Percentiles rank a stretch among this genome's conserved stretches.
Evolutionary conservation across 495 filamentous ascomycete genomes (phyloP).

Genomic region (Aspergillus nidulans): DNA sequence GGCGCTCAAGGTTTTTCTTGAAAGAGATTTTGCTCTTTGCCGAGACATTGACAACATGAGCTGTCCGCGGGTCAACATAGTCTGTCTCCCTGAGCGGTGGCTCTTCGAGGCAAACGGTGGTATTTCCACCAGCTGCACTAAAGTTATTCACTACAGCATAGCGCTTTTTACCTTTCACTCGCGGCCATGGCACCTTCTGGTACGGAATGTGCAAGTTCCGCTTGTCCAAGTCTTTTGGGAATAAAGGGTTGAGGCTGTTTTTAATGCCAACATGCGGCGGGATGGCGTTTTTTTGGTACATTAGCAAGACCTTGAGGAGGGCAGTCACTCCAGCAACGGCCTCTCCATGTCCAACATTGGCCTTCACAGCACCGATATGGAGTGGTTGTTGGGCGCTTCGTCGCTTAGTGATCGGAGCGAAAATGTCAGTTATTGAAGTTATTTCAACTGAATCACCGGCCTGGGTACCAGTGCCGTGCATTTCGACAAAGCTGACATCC

Average conservation of each 20-base stretch:
- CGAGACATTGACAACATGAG: slow-evolving; percentile 24
- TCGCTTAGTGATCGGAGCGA: slow-evolving; percentile 13
- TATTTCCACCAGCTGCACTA: slow-evolving; percentile 35
- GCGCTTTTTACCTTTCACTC: slow-evolving; percentile 10
- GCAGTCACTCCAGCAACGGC: slow-evolving; percentile 27
- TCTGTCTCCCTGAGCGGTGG: background rate
- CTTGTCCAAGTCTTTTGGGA: slow-evolving; percentile 21
- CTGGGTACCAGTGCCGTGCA: slow-evolving; percentile 46
- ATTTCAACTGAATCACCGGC: slow-evolving; percentile 36
- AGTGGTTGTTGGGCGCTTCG: slow-evolving; percentile 14
- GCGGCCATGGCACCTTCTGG: slow-evolving; percentile 22
- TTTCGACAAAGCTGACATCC: slow-evolving; percentile 49
- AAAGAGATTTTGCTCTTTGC: slow-evolving; percentile 27
- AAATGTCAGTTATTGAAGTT: slow-evolving; percentile 24
- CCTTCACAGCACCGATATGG: slow-evolving; percentile 31
- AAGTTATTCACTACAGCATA: slow-evolving; percentile 35
- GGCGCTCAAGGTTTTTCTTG: slow-evolving; percentile 21
- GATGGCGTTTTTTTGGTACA: slow-evolving; percentile 29
- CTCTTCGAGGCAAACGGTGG: slow-evolving; percentile 27
- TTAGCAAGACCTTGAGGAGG: slow-evolving; percentile 33
- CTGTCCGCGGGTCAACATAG: slow-evolving; percentile 11
- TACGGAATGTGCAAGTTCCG: slow-evolving; percentile 33
- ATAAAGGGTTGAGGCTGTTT: slow-evolving; percentile 33
- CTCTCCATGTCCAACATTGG: slow-evolving; percentile 41
- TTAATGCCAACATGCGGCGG: slow-evolving; percentile 42